Conservation (phyloP, 2,329 filamentous ascomycete species). For the Ceratocystis eucalypticola region DNA sequence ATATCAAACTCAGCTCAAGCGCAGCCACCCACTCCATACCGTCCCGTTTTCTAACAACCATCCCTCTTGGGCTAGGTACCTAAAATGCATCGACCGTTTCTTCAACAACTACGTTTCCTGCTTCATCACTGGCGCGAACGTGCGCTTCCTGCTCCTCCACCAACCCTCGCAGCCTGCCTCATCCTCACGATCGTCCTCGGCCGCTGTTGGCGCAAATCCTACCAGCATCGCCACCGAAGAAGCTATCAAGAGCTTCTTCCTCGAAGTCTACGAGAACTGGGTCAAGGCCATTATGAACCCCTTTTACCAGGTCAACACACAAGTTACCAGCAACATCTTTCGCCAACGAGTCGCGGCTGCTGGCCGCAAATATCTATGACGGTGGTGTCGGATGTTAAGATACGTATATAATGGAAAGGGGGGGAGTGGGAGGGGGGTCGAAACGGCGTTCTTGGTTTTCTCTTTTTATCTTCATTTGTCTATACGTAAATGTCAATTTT, state of each 20-base stretch:
- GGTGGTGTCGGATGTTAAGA: constrained; percentile 22
- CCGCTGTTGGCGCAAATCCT: constrained; percentile 70
- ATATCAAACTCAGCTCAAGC: constrained; percentile 72
- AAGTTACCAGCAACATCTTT: constrained; percentile 78
- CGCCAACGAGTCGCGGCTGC: constrained; percentile 68
- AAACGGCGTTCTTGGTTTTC: not conserved
- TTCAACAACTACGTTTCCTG: constrained; percentile 91
- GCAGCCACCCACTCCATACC: constrained; percentile 83
- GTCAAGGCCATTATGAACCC: constrained; percentile 95
- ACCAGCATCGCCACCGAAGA: constrained; percentile 86
- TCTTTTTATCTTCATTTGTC: not conserved
- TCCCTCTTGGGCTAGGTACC: constrained; percentile 48
- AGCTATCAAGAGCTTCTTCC: constrained; percentile 87
- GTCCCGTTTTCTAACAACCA: constrained; percentile 44
- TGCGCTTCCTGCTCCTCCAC: constrained; percentile 88
- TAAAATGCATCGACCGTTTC: constrained; percentile 94
- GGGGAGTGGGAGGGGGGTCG: not conserved
- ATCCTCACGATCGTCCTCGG: constrained; percentile 41
- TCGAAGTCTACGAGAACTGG: constrained; percentile 92
- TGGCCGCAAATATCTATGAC: constrained; percentile 75
- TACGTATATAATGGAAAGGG: not conserved
- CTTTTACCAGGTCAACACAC: constrained; percentile 78
- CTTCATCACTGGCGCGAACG: constrained; percentile 84
- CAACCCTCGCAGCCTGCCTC: constrained; percentile 41
- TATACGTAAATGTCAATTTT: not conserved